Evolutionary conservation across 352 stramenopile genomes (phyloP), one percentile per base, ranked within the genome.

Genomic region (Globisporangium lucens): DNA sequence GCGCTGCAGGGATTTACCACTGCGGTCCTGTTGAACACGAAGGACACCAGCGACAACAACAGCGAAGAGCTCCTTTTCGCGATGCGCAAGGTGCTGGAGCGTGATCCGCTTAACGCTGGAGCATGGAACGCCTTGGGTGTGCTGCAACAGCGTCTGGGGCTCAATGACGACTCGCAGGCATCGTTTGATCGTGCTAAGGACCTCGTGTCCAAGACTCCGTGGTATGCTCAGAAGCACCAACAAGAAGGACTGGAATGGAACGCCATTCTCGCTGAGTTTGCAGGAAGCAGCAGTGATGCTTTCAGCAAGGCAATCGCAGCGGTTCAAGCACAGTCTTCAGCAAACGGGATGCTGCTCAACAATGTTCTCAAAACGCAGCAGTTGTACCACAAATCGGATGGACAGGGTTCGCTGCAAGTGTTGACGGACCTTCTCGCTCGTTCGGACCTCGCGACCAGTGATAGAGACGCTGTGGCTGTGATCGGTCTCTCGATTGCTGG

Each of bases 51-150:
- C 10, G 30, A 49, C 58, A 61, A 68, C 9, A 67, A 77, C 62
- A 63, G 62, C 2, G 70, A 72, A 17, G 80, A 87, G 55, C 53
- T 83, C 9, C 69, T 88, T 56, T 96, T 96, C 63, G 84, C 81
- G n/a, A 78, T 92, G 38, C 82, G 80, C 29, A 96, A 94, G 61
- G 93, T 90, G 61, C 43, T 91, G 52, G 88, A 96, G 59, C 84
- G 88, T 10, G 88, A 96, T 65, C 74, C 86, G 20, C 79, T 74
- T 38, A 79, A 89, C 55, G 64, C 80, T 1, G 66, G 66, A 2
- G 85, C 83, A 1, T 93, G 82, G 80, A 87, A 89, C 41, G 71
- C 83, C 2, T 71, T 93, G 20, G 85, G 83, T n/a, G 72, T 90
- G 3, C 60, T 77, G 2, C 84, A 94, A 36, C 78, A 90, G 66